Evolutionary conservation across 2,329 filamentous ascomycete genomes (phyloP).

Genomic region (Colletotrichum gloeosporioides): DNA sequence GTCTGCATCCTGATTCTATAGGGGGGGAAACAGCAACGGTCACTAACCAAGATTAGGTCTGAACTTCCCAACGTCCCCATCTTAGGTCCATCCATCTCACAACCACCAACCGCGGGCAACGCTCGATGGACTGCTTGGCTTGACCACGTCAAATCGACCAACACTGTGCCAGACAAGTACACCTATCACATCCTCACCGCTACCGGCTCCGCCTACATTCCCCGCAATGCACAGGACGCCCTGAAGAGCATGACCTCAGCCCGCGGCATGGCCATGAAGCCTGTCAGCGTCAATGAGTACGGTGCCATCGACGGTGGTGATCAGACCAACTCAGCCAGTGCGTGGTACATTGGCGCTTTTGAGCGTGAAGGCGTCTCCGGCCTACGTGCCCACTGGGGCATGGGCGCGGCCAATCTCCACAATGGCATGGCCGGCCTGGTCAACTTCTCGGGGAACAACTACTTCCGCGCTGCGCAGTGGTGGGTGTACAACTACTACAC

Average conservation of each 20-base stretch:
- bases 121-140: neutral
- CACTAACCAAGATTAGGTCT: neutral
- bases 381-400: neutral
- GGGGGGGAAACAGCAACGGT: neutral
- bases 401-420: neutral
- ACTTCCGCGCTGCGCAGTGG: neutral
- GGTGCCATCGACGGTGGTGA: neutral
- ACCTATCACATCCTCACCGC: neutral
- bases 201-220: neutral
- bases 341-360: neutral
- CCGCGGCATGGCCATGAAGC: neutral
- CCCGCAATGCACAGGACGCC: neutral
- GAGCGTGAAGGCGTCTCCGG: neutral
- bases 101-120: neutral
- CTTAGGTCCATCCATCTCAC: neutral
- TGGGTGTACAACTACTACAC: neutral
- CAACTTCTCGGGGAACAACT: neutral
- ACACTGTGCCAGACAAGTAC: neutral
- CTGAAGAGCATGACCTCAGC: neutral
- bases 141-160: neutral
- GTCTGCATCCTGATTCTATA: too few species aligned
- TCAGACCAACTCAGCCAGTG: neutral
- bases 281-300: neutral
- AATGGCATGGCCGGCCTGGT: neutral
- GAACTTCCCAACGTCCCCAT: neutral